A percentile compares a stretch with the other conserved stretches of the same genome.
Evolutionary conservation across 108 stramenopile species (phyloP).

Genomic region (Nannochloropsis salina): DNA sequence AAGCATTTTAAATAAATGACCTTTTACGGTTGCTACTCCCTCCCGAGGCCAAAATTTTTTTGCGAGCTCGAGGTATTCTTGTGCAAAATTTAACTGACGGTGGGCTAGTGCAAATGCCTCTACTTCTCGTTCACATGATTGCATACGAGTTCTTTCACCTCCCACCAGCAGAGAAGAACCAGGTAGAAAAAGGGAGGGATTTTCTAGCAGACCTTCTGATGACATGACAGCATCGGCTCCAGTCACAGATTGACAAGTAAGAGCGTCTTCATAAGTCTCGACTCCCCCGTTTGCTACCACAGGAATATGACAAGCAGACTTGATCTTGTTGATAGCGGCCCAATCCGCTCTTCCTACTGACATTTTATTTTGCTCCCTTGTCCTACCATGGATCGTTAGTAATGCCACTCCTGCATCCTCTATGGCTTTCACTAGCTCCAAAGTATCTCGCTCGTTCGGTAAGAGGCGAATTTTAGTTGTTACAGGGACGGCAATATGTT

Average conservation of each 20-base stretch:
- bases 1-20: conserved; percentile 46
- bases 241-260: conserved; percentile 60
- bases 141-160: background rate
- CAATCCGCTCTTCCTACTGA: conserved; percentile 61
- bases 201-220: conserved; percentile 82
- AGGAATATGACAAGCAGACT: conserved; percentile 35
- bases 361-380: conserved; percentile 70
- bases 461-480: conserved; percentile 61
- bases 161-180: background rate
- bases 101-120: conserved; percentile 22
- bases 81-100: conserved; percentile 49
- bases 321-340: conserved; percentile 45
- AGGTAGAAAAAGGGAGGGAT: conserved; percentile 68
- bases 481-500: conserved; percentile 45
- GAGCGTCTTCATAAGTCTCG: conserved; percentile 66
- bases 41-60: conserved; percentile 55
- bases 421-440: conserved; percentile 66
- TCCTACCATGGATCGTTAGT: conserved; percentile 90
- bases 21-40: conserved; percentile 25
- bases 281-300: conserved; percentile 90
- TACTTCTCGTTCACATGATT: background rate
- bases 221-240: conserved; percentile 83
- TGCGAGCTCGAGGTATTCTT: conserved; percentile 72
- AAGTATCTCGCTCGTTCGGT: conserved; percentile 60
- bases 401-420: conserved; percentile 77